Evolutionary conservation across 2,329 filamentous ascomycete genomes (phyloP).

Genomic region (Sarocladium strictum): DNA sequence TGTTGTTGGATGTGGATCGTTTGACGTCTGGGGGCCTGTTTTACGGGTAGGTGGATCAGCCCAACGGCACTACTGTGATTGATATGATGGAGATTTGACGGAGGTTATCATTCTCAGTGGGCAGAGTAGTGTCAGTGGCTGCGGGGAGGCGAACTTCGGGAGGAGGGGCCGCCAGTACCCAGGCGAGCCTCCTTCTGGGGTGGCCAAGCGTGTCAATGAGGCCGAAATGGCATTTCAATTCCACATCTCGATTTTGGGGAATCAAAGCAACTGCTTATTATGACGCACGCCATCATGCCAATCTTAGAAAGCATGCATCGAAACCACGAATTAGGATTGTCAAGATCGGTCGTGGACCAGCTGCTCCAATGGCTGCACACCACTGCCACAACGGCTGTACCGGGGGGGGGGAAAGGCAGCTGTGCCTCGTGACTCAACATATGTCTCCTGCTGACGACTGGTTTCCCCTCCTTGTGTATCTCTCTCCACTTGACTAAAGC

Average conservation of each 20-base stretch:
- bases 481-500: neutral
- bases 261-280: too few species aligned
- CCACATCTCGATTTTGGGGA: too few species aligned
- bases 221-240: too few species aligned
- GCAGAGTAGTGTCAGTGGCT: neutral
- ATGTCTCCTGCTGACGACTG: neutral
- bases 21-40: too few species aligned
- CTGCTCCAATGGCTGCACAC: neutral
- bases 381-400: neutral
- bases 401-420: neutral
- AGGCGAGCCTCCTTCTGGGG: neutral
- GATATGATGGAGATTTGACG: too few species aligned
- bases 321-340: neutral
- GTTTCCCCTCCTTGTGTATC: neutral
- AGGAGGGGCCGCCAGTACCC: neutral
- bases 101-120: too few species aligned
- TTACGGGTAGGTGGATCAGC: too few species aligned
- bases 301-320: too few species aligned
- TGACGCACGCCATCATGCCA: too few species aligned
- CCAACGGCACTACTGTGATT: too few species aligned
- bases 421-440: constrained; percentile 3
- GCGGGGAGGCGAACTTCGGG: neutral
- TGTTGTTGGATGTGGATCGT: too few species aligned
- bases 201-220: too few species aligned
- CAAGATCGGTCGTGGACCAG: neutral